Evolutionary conservation across 179 eudicot genomes (phyloP).

Genomic region (Sideroxylon spinosum): DNA sequence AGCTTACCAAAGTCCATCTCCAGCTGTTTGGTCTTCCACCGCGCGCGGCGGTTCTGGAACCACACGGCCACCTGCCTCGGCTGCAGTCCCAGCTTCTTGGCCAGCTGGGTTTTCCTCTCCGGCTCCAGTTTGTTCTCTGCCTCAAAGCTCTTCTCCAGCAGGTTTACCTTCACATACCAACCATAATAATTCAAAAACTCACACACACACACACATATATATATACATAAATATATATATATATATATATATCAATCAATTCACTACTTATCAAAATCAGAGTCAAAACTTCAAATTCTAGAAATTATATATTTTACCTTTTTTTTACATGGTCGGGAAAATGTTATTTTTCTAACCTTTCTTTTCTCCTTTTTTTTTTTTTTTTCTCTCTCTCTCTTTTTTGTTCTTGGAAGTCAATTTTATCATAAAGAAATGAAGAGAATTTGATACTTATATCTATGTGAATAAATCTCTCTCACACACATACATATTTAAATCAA

Average conservation of each 20-base stretch:
- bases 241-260: not conserved
- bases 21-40: slow-evolving; percentile 63
- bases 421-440: not conserved
- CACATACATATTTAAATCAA: not conserved
- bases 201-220: too few species aligned
- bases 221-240: not conserved
- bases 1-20: slow-evolving; percentile 52
- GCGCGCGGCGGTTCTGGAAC: slow-evolving; percentile 70
- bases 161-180: slow-evolving; percentile 30
- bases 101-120: slow-evolving; percentile 48
- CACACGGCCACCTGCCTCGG: slow-evolving; percentile 65
- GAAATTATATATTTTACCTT: too few species aligned
- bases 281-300: too few species aligned
- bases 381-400: too few species aligned
- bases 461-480: not conserved
- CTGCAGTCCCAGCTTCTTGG: slow-evolving; percentile 49
- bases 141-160: slow-evolving; percentile 59
- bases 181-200: not conserved
- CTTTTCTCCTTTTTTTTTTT: too few species aligned
- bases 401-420: not conserved
- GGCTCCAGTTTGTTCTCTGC: slow-evolving; percentile 61
- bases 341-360: too few species aligned
- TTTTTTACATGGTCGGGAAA: too few species aligned
- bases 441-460: slow-evolving; percentile 11
- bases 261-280: not conserved